Evolutionary conservation across 345 rosid species (phyloP).

Genomic region (Pistacia vera): DNA sequence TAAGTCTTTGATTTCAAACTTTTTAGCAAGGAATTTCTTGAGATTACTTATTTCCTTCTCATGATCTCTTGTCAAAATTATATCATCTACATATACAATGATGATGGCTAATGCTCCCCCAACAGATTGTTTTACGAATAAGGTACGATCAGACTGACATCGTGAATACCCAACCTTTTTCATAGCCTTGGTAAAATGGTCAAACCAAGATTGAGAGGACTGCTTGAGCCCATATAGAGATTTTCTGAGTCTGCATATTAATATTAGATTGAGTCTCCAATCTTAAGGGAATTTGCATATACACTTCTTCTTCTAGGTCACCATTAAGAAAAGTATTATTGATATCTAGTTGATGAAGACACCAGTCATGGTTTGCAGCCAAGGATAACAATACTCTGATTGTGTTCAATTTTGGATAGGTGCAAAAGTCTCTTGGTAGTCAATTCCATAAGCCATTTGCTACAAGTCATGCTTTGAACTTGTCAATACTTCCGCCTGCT

Average conservation of each 20-base stretch:
- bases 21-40: no score
- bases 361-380: background rate
- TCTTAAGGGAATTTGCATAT: no score
- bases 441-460: background rate
- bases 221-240: background rate
- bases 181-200: no score
- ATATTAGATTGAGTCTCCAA: background rate
- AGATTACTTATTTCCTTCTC: no score
- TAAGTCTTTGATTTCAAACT: no score
- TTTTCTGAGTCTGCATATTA: background rate
- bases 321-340: background rate
- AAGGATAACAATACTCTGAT: background rate
- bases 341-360: background rate
- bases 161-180: no score
- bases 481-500: background rate
- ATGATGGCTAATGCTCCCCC: no score
- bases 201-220: background rate
- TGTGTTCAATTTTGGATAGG: background rate
- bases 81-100: no score
- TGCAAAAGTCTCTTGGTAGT: constrained; percentile 7
- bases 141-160: no score
- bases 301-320: background rate
- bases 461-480: background rate
- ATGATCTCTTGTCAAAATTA: no score
- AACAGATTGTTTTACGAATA: no score